A percentile compares a stretch with the other conserved stretches of the same genome.
phyloP scores from a whole-genome alignment of 176 grass and related monocot genomes.

The Oryza nivara region DNA sequence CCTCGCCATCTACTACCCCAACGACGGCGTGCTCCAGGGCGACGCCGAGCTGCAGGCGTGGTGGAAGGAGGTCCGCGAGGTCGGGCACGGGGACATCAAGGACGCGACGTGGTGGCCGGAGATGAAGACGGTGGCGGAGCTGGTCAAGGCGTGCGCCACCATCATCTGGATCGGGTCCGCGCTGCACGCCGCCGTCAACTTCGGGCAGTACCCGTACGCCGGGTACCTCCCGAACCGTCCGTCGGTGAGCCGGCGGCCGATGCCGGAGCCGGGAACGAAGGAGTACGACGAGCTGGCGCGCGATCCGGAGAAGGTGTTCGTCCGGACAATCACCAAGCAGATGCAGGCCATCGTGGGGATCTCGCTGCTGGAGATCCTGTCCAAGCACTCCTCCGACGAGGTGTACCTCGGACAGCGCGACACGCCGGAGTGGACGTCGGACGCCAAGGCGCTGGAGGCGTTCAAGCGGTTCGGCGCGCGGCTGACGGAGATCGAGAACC shows the following conservation, averaged over 20 bases:
- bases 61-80: constrained; percentile 77
- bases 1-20: constrained; percentile 54
- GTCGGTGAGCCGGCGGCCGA: constrained; percentile 48
- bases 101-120: constrained; percentile 62
- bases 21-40: constrained; percentile 43
- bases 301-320: constrained; percentile 56
- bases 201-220: constrained; percentile 57
- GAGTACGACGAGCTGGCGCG: constrained; percentile 41
- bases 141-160: constrained; percentile 59
- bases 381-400: constrained; percentile 63
- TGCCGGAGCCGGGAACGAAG: constrained; percentile 42
- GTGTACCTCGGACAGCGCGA: constrained; percentile 66
- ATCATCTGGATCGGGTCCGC: constrained; percentile 57
- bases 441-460: constrained; percentile 48
- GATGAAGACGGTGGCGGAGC: constrained; percentile 60
- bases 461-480: constrained; percentile 39
- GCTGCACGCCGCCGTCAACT: constrained; percentile 57
- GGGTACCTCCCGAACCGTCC: constrained; percentile 60
- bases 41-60: constrained; percentile 71
- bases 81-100: constrained; percentile 72
- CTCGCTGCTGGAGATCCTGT: constrained; percentile 69
- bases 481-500: constrained; percentile 35
- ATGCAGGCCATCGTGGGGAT: constrained; percentile 57
- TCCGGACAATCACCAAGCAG: constrained; percentile 57
- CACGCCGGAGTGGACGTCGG: constrained; percentile 56